Evolutionary conservation across 805 yeast genomes (phyloP).

Genomic region (Ogataea sp.): DNA sequence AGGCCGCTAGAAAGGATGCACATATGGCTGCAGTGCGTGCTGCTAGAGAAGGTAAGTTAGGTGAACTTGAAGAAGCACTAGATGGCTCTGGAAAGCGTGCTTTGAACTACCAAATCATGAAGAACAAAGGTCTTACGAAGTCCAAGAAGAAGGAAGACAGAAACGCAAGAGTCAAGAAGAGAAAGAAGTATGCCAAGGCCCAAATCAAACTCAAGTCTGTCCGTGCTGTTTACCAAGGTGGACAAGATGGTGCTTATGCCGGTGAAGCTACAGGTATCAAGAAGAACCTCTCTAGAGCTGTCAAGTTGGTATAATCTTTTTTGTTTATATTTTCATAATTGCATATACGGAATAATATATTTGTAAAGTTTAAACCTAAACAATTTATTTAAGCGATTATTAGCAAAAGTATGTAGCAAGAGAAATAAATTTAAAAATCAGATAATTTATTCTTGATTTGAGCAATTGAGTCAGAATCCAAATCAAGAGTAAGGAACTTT

Average conservation of each 20-base stretch:
- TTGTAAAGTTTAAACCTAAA: too few relatives aligned
- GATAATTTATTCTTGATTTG: too few relatives aligned
- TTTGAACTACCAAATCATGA: conserved; percentile 85
- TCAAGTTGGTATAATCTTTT: conserved; percentile 47
- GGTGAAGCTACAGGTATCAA: conserved; percentile 98
- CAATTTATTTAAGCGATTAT: too few relatives aligned
- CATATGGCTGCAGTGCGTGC: conserved; percentile 70
- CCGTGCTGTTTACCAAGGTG: conserved; percentile 81
- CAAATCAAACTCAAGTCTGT: conserved; percentile 88
- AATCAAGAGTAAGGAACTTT: conserved; percentile 20
- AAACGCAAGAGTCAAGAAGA: conserved; percentile 96
- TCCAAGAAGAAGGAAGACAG: conserved; percentile 89
- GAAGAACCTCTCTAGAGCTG: conserved; percentile 85
- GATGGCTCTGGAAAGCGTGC: conserved; percentile 91
- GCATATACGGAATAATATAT: too few relatives aligned
- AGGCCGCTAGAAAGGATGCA: conserved; percentile 47
- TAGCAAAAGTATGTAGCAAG: too few relatives aligned
- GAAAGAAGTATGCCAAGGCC: conserved; percentile 92
- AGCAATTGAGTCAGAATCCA: too few relatives aligned
- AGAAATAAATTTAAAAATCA: too few relatives aligned
- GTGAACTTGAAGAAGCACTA: conserved; percentile 56
- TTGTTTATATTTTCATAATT: background rate
- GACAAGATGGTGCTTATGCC: conserved; percentile 68
- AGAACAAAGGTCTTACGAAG: conserved; percentile 94
- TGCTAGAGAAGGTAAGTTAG: conserved; percentile 76